Evolutionary conservation across 257 asterid species (phyloP).

Genomic region (Knoxia roxburghii): DNA sequence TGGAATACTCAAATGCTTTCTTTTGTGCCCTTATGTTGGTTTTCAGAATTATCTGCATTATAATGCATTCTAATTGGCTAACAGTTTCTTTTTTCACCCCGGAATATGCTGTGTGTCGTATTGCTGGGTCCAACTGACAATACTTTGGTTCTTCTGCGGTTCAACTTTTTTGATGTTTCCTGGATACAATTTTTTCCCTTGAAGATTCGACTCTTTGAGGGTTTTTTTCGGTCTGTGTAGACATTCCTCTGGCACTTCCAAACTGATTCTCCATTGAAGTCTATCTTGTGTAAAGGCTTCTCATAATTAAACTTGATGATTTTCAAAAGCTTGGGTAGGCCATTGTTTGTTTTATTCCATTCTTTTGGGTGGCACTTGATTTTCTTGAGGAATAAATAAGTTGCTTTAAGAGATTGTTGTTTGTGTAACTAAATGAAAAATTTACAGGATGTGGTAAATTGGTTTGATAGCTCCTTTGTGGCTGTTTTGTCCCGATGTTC

Average conservation of each 20-base stretch:
- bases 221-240: too few relatives aligned
- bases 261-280: neutral
- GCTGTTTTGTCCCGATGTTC: neutral
- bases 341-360: neutral
- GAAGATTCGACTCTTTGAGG: too few relatives aligned
- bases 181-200: neutral
- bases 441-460: neutral
- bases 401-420: neutral
- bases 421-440: neutral
- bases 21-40: neutral
- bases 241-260: neutral
- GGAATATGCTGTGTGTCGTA: neutral
- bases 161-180: neutral
- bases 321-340: neutral
- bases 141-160: neutral
- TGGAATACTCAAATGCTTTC: neutral
- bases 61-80: neutral
- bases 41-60: neutral
- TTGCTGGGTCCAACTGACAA: neutral
- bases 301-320: neutral
- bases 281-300: neutral
- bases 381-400: neutral
- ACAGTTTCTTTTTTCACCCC: neutral
- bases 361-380: neutral
- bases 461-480: neutral